phyloP scores from a whole-genome alignment of 257 asterid genomes.

The Capsicum pubescens region DNA sequence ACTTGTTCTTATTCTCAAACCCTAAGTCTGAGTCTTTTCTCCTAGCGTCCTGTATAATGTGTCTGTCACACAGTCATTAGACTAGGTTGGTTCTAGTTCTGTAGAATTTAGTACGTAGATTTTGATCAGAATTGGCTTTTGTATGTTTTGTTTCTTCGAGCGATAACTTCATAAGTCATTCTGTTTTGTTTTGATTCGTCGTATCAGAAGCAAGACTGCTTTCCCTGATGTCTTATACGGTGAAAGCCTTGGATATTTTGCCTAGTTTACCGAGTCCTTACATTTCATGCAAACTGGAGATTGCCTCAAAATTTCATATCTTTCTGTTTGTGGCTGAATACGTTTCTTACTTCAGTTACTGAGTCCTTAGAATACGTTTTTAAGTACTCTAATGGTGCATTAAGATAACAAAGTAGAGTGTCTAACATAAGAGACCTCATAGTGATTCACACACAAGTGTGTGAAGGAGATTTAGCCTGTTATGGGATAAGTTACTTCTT shows the following conservation, averaged over 20 bases:
- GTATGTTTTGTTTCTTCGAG: background rate
- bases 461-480: background rate
- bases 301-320: background rate
- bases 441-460: background rate
- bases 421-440: slow-evolving; percentile 5
- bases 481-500: slow-evolving; percentile 44
- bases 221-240: background rate
- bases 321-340: background rate
- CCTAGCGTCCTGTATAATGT: background rate
- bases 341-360: too few species aligned
- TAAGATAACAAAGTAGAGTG: background rate
- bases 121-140: background rate
- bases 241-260: background rate
- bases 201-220: background rate
- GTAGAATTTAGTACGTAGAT: background rate
- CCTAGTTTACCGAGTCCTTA: background rate
- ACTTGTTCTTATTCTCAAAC: background rate
- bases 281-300: background rate
- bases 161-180: background rate
- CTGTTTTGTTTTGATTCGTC: background rate
- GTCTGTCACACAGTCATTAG: background rate
- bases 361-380: background rate
- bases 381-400: background rate
- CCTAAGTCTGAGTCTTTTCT: too few species aligned
- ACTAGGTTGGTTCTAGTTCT: background rate